phyloP scores from a whole-genome alignment of 148 eudicot genomes.

The Rhododendron molle region DNA sequence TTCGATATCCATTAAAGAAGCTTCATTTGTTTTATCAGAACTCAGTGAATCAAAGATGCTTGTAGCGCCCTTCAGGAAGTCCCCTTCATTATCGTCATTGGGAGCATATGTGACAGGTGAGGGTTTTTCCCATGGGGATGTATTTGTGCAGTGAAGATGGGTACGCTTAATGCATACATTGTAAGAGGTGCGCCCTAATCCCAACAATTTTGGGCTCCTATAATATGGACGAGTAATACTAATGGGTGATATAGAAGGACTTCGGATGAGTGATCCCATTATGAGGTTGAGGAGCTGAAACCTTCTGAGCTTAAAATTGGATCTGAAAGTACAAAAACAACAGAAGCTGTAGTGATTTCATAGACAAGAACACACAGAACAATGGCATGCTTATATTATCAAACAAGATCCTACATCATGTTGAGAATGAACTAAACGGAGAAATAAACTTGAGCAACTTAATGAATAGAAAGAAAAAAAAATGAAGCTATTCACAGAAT shows the following conservation, averaged over 20 bases:
- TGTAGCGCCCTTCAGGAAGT: constrained; percentile 34
- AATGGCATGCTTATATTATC: background rate
- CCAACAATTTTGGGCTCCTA: constrained; percentile 15
- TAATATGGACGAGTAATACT: background rate
- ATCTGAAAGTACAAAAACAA: background rate
- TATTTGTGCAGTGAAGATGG: constrained; percentile 43
- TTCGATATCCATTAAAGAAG: constrained; percentile 29
- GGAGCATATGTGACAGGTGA: constrained; percentile 55
- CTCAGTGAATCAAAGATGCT: constrained; percentile 56
- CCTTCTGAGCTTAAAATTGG: background rate
- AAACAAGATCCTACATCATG: background rate
- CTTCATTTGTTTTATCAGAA: constrained; percentile 32
- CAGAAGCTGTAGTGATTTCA: background rate
- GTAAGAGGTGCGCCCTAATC: constrained; percentile 18
- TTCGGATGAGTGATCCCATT: constrained; percentile 25
- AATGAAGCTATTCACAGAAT: background rate
- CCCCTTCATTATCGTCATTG: constrained; percentile 39
- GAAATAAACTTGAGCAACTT: background rate
- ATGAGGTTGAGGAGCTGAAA: background rate
- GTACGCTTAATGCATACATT: constrained; percentile 15
- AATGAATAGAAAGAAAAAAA: background rate
- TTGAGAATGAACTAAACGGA: background rate
- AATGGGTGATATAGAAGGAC: constrained; percentile 16
- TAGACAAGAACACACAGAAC: background rate
- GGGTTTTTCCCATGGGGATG: constrained; percentile 68